Evolutionary conservation across 129 eudicot species (phyloP).

Genomic region (Solidago caesia): DNA sequence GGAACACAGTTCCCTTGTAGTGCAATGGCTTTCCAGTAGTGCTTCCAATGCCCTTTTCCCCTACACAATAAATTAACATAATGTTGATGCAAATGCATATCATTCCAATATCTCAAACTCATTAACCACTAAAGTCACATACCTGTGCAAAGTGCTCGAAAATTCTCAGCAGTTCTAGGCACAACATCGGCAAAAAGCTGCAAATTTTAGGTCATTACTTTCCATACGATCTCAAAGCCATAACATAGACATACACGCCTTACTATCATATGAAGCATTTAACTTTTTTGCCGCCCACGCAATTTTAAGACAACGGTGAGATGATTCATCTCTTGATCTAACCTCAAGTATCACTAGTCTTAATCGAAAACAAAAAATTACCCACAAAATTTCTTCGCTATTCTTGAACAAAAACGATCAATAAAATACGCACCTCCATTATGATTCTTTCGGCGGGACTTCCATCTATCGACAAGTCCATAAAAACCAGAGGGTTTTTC

Average conservation of each 20-base stretch:
- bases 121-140: conserved; percentile 2
- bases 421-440: conserved; percentile 55
- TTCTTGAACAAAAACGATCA: background rate
- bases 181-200: conserved; percentile 92
- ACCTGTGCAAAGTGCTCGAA: conserved; percentile 96
- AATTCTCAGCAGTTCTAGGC: conserved; percentile 88
- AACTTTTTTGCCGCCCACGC: too few relatives aligned
- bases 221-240: conserved; percentile 1
- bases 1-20: conserved; percentile 73
- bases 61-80: conserved; percentile 41
- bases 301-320: too few relatives aligned
- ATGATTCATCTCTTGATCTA: too few relatives aligned
- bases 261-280: too few relatives aligned
- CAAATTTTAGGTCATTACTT: conserved; percentile 22
- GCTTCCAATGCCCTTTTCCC: conserved; percentile 82
- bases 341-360: too few relatives aligned
- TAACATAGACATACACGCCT: background rate
- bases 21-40: conserved; percentile 80
- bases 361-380: too few relatives aligned
- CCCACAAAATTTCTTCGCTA: too few relatives aligned
- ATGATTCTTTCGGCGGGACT: conserved; percentile 55
- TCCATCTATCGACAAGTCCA: conserved; percentile 73
- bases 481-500: conserved; percentile 77
- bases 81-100: background rate
- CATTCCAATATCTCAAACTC: background rate